These are phyloP conservation scores for Sphagnum magellanicum DNA, from an alignment of 228 moss, liverwort and hornwort species.

Conservation along the genomic window DNA sequence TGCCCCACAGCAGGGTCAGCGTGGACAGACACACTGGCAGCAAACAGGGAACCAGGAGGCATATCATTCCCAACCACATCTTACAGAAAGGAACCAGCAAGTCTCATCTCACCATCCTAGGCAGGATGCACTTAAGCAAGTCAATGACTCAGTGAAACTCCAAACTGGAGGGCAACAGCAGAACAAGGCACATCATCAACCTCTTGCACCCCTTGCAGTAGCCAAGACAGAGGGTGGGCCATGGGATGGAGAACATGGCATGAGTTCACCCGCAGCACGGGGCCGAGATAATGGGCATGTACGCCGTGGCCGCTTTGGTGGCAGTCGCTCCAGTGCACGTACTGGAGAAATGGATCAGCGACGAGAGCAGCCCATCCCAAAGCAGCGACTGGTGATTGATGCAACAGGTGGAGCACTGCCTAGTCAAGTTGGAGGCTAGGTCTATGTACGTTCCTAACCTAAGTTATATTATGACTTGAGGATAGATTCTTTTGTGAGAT, in stretches of 20 bases:
- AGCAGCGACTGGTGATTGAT: slow-evolving; percentile 79
- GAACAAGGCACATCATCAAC: slow-evolving; percentile 24
- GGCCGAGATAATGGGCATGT: slow-evolving; percentile 61
- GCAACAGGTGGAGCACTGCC: slow-evolving; percentile 71
- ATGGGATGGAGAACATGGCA: slow-evolving; percentile 53
- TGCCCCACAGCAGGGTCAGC: slow-evolving; percentile 15
- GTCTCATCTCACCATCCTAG: slow-evolving; percentile 28
- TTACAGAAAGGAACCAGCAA: slow-evolving; percentile 21
- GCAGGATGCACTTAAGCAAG: slow-evolving; percentile 33
- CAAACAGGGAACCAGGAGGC: slow-evolving; percentile 29
- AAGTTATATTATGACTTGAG: neutral
- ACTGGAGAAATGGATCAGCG: slow-evolving; percentile 51
- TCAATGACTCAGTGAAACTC: slow-evolving; percentile 36
- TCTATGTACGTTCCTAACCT: neutral
- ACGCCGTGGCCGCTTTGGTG: slow-evolving; percentile 65
- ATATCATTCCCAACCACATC: slow-evolving; percentile 14
- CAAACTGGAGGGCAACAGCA: slow-evolving; percentile 29
- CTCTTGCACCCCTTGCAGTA: slow-evolving; percentile 12
- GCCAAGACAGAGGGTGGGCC: slow-evolving; percentile 51
- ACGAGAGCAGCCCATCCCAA: slow-evolving; percentile 54
- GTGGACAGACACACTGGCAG: slow-evolving; percentile 55
- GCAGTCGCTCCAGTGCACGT: slow-evolving; percentile 50
- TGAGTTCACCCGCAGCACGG: slow-evolving; percentile 38
- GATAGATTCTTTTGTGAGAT: neutral
- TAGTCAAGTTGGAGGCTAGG: slow-evolving; percentile 89